Evolutionary conservation across 768 basidiomycete species (phyloP).

Genomic region (Sporobolomyces roseus): DNA sequence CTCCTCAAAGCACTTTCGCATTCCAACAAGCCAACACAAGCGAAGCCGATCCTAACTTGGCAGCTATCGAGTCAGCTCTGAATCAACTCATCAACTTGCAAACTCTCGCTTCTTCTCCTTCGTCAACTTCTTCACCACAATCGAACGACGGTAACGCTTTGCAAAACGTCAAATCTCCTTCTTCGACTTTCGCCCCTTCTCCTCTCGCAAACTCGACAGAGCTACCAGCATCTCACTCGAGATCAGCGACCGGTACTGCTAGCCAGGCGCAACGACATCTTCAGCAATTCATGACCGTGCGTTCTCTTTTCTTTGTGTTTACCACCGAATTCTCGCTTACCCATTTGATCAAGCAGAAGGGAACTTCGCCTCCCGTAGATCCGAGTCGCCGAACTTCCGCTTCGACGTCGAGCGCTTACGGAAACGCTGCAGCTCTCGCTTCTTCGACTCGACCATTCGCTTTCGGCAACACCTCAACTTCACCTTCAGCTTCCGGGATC

Average conservation of each 20-base stretch:
- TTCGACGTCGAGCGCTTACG: slow-evolving; percentile 28
- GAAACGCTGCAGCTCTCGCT: slow-evolving; percentile 32
- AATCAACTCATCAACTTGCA: slow-evolving; percentile 43
- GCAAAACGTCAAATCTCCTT: neutral
- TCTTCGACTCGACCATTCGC: slow-evolving; percentile 18
- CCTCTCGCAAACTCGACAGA: neutral
- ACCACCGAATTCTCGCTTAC: neutral
- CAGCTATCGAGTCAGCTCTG: slow-evolving; percentile 41
- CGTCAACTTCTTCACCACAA: neutral
- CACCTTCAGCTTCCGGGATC: slow-evolving; percentile 32
- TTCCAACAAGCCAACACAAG: slow-evolving; percentile 18
- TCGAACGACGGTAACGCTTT: neutral
- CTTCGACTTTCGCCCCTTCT: neutral
- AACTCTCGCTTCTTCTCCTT: slow-evolving; percentile 7
- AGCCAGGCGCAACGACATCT: slow-evolving; percentile 29
- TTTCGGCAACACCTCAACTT: slow-evolving; percentile 16
- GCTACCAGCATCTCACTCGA: neutral
- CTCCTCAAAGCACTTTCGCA: slow-evolving; percentile 1
- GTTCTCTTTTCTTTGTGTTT: neutral
- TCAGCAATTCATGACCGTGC: slow-evolving; percentile 30
- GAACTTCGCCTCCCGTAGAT: neutral
- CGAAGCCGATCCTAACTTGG: slow-evolving; percentile 32
- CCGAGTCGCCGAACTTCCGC: slow-evolving; percentile 20
- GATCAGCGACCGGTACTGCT: neutral
- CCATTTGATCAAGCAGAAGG: neutral